phyloP scores from a whole-genome alignment of 257 asterid genomes.

The Solanum microdontum region DNA sequence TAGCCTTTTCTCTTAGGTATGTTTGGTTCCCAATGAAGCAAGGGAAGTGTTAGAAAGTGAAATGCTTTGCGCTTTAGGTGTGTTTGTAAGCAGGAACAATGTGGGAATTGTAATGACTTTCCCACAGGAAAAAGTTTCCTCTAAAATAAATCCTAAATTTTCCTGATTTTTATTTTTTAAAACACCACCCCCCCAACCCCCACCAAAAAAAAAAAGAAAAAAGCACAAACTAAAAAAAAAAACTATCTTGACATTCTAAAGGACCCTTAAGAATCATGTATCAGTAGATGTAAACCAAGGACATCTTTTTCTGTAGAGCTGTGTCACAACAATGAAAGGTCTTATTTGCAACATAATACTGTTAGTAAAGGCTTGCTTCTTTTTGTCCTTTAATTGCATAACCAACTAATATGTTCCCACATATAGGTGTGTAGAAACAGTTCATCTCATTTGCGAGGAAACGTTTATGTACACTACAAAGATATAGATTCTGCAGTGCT shows the following conservation, averaged over 20 bases:
- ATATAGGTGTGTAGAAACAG: constrained; percentile 87
- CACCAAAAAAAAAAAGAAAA: not conserved
- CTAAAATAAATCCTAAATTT: not conserved
- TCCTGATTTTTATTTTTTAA: not conserved
- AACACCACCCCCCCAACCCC: not conserved
- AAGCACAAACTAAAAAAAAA: too few species aligned
- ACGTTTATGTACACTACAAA: constrained; percentile 74
- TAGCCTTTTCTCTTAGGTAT: not conserved
- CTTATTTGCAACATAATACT: not conserved
- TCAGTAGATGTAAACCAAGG: not conserved
- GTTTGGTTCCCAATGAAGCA: not conserved
- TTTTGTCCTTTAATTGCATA: constrained; percentile 4
- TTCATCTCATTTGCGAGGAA: constrained; percentile 87
- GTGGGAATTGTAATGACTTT: not conserved
- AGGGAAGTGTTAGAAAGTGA: not conserved
- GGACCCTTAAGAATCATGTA: not conserved
- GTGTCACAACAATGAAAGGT: not conserved
- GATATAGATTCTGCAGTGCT: constrained; percentile 72
- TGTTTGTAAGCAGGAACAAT: not conserved
- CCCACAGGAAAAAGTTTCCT: not conserved
- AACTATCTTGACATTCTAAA: not conserved
- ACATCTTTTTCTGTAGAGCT: not conserved
- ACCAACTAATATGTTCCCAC: constrained; percentile 3
- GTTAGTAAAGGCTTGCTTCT: not conserved
- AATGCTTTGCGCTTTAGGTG: not conserved